Evolutionary conservation across 768 basidiomycete species (phyloP), one percentile per base, ranked within the genome.

Genomic region (Leccinum barrowsii): DNA sequence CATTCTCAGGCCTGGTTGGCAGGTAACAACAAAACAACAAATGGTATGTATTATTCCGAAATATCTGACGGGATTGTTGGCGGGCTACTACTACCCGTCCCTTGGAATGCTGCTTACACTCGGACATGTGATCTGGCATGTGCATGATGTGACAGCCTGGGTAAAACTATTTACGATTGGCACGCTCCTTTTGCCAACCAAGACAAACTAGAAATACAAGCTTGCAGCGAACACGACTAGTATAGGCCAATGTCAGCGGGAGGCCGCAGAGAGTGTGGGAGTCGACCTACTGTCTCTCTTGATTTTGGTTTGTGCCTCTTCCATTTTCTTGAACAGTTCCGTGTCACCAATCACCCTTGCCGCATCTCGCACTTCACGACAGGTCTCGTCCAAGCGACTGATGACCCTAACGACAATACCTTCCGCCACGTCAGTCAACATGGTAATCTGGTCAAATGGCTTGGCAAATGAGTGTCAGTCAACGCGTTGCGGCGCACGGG

Each of bases 331-430:
- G 81, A 98, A 97, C 42, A 99, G 74, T 52, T 92, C 94, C 22
- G 89, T 89, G 73, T 98, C 97, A 2, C 97, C 97, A 54, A 98
- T 97, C 40, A 98, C 95, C 34, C 97, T 83, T 7, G 97, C 97
- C 3, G 96, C 96, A 73, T 99, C 97, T 65, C 96, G 75, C 5
- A 99, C 94, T 74, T 99, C 97, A 50, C 95, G 80, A 72, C 97
- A 98, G 0, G 94, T 96, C 75, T 98, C 96, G 68, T 99, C 97
- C 52, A 98, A 76, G 10, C 97, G 85, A 3, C 93, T 98, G 68
- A 99, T 98, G 55, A 92, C 90, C 49, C 97, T 85, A 13, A 99
- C 97, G 61, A 99, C 94, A 0, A 95, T 98, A 0, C 97, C 97
- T 72, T 99, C 97, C 5, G 92, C 85, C 13, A 97, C 90, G 70